phyloP scores from a whole-genome alignment of 1,284 basidiomycete species.

The Cutaneotrichosporon cutaneum region DNA sequence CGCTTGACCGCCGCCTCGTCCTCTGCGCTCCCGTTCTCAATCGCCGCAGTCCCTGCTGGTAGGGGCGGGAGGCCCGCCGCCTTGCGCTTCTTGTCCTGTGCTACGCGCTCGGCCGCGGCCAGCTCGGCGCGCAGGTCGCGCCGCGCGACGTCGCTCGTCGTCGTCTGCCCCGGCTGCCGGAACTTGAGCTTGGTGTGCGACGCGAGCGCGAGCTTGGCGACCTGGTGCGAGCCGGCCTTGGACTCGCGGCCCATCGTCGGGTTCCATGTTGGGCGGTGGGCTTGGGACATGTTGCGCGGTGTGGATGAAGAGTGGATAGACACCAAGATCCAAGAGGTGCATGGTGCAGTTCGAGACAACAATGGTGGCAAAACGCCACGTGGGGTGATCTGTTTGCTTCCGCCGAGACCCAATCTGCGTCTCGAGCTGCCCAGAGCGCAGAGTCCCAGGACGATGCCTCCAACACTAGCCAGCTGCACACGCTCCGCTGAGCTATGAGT shows the following conservation, averaged over 20 bases:
- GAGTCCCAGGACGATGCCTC: no score
- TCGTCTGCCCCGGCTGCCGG: slow-evolving; percentile 83
- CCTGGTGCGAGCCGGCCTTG: slow-evolving; percentile 82
- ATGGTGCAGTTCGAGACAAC: not conserved
- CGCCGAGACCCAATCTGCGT: no score
- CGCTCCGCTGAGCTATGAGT: not conserved
- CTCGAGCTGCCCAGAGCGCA: no score
- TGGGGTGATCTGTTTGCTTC: slow-evolving; percentile 8
- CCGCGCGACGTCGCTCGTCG: slow-evolving; percentile 68
- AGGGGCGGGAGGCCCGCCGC: slow-evolving; percentile 65
- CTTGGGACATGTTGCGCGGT: slow-evolving; percentile 48
- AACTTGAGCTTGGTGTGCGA: slow-evolving; percentile 95
- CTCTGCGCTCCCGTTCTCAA: slow-evolving; percentile 30
- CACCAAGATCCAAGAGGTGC: not conserved
- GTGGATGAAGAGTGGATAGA: not conserved
- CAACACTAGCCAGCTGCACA: not conserved
- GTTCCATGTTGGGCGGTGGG: slow-evolving; percentile 53
- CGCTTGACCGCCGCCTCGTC: slow-evolving; percentile 70
- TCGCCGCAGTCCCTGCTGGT: slow-evolving; percentile 30
- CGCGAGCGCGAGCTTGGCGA: slow-evolving; percentile 85
- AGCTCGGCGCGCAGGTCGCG: slow-evolving; percentile 80
- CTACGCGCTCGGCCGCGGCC: slow-evolving; percentile 74
- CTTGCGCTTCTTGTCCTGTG: slow-evolving; percentile 82
- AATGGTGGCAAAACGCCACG: not conserved
- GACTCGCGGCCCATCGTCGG: slow-evolving; percentile 52